Base-by-base conservation (phyloP, 352 stramenopile species). In the Phytophthora pisi region DNA sequence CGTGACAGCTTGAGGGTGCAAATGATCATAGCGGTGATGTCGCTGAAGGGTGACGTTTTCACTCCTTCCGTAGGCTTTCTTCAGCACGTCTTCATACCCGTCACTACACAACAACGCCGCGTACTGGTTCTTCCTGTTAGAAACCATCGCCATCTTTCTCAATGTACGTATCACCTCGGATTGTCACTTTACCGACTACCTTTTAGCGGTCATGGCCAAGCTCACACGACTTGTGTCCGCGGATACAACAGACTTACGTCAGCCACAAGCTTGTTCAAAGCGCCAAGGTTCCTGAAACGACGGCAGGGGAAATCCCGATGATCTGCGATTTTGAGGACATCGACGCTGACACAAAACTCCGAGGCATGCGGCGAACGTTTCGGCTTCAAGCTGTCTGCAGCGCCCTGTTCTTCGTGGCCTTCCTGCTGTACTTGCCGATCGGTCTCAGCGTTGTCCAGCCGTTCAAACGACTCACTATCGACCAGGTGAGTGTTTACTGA, bases 111-210 rank as follows among this genome's bases (percentile, higher is more conserved):
- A 89, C 58, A 68, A 75, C 50, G 77, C 74, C 1, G 81, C 81
- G 49, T 90, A 89, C 61, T 89, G 72, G 65, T 90, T 92, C 71
- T 90, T 92, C 61, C 64, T 84, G 46, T 67, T 92, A 52, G 76
- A 90, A 63, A 83, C 80, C 2, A 26, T 87, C 38, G 80, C 82
- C 8, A 61, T 90, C 20, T 79, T 82, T 50, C 68, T 85, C 61
- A 90, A 92, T 59, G 84, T 90, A 73, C 43, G 59, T 4, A 31
- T 31, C 28, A 2, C 7, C 28, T 31, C 28, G 28, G 8, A 7
- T 31, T 5, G 28, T 9, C 28, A 31, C 28, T 9, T 31, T 31
- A n/a, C n/a, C n/a, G n/a, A n/a, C n/a, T n/a, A 20, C 0, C 20
- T 20, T 20, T 20, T 20, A 20, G 20, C 30, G 30, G 30, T 36